Evolutionary conservation across 192 early-diverging fungal species (phyloP).

Genomic region (Mortierella antarctica): DNA sequence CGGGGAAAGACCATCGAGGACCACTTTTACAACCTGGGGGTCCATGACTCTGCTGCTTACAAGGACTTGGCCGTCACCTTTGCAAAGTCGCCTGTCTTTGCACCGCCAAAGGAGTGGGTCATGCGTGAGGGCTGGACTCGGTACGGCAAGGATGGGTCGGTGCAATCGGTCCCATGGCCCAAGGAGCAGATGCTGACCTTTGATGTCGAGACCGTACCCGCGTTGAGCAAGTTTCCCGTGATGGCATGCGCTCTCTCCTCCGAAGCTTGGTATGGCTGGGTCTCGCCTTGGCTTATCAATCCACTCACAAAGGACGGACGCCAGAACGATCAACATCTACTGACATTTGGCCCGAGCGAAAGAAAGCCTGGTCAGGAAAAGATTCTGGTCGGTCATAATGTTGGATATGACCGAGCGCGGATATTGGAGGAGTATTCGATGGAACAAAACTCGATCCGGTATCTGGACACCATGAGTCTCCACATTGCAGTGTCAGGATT

Average conservation of each 20-base stretch:
- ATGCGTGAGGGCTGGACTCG: conserved; percentile 82
- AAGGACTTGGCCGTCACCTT: conserved; percentile 62
- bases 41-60: conserved; percentile 69
- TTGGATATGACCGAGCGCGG: conserved; percentile 91
- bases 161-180: conserved; percentile 58
- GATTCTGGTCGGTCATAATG: conserved; percentile 87
- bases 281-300: conserved; percentile 78
- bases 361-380: conserved; percentile 29
- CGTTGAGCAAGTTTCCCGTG: conserved; percentile 76
- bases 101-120: conserved; percentile 65
- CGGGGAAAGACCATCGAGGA: conserved; percentile 67
- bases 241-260: conserved; percentile 83
- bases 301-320: conserved; percentile 12
- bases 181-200: conserved; percentile 79
- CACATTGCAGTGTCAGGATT: conserved; percentile 91
- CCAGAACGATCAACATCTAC: conserved; percentile 31
- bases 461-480: conserved; percentile 94
- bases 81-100: conserved; percentile 53
- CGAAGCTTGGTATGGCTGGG: conserved; percentile 92
- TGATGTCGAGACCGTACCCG: conserved; percentile 86
- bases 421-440: conserved; percentile 87
- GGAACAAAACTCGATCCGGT: conserved; percentile 66
- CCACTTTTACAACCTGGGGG: conserved; percentile 83
- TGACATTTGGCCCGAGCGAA: conserved; percentile 35
- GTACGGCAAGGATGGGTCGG: conserved; percentile 66